A percentile compares a stretch with the other conserved stretches of the same genome.
Conservation (phyloP, 2,329 filamentous ascomycete genomes). For the Penicillium sp. region DNA sequence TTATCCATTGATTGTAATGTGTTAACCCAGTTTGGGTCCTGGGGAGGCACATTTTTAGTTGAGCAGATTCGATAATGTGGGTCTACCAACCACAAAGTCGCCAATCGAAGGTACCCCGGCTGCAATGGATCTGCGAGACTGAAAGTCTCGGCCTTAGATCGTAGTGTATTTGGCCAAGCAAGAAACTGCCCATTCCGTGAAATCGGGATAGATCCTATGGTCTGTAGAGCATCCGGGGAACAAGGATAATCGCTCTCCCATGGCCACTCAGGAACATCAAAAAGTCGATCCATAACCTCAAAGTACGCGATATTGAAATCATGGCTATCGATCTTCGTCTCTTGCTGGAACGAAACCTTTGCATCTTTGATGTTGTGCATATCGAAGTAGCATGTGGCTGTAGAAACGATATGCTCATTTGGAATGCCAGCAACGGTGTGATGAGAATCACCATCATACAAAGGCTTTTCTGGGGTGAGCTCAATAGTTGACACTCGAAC, state of each 20-base stretch:
- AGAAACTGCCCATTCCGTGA: slow-evolving; percentile 10
- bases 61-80: slow-evolving; percentile 20
- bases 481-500: slow-evolving; percentile 8
- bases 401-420: slow-evolving; percentile 12
- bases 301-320: not conserved
- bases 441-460: slow-evolving; percentile 6
- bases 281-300: not conserved
- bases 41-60: slow-evolving; percentile 20
- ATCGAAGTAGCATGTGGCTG: slow-evolving; percentile 11
- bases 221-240: slow-evolving; percentile 4
- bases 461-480: slow-evolving; percentile 5
- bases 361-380: slow-evolving; percentile 11
- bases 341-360: slow-evolving; percentile 6
- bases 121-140: slow-evolving; percentile 11
- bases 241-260: not conserved
- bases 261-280: not conserved
- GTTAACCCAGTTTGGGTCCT: slow-evolving; percentile 15
- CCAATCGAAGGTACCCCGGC: slow-evolving; percentile 16
- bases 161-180: slow-evolving; percentile 17
- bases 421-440: slow-evolving; percentile 3
- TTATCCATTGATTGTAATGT: not conserved
- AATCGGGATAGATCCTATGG: slow-evolving; percentile 11
- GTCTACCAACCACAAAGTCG: slow-evolving; percentile 20
- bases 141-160: slow-evolving; percentile 12
- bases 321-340: slow-evolving; percentile 3